Conservation (phyloP, 1,284 basidiomycete species). For the Schizophyllum commune region DNA sequence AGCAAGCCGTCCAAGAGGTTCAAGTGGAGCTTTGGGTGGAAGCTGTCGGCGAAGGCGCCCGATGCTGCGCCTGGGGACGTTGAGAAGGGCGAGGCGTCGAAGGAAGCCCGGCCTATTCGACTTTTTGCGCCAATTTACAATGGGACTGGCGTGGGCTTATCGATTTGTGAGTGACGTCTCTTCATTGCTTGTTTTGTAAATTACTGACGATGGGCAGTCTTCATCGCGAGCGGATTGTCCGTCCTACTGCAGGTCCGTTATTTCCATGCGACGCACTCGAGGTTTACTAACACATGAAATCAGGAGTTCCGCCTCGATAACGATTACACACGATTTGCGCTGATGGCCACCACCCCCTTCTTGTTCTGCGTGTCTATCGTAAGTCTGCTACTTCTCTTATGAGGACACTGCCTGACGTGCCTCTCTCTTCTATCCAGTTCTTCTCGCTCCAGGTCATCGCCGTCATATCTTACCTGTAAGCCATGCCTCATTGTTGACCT, state of each 20-base stretch:
- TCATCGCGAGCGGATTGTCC: constrained; percentile 47
- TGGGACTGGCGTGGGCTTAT: constrained; percentile 61
- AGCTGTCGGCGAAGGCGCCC: constrained; percentile 26
- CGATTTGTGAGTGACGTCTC: constrained; percentile 40
- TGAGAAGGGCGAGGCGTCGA: constrained; percentile 38
- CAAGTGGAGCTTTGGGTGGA: constrained; percentile 29
- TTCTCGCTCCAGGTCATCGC: constrained; percentile 56
- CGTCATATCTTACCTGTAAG: constrained; percentile 50
- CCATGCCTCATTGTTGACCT: constrained; percentile 1
- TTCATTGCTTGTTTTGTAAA: background rate
- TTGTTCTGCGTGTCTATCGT: constrained; percentile 70
- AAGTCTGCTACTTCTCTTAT: constrained; percentile 17
- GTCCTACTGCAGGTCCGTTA: background rate
- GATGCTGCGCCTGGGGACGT: constrained; percentile 27
- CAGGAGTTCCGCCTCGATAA: constrained; percentile 65
- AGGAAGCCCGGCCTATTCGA: constrained; percentile 47
- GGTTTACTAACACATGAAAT: constrained; percentile 36
- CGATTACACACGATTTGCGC: constrained; percentile 51
- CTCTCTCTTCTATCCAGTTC: constrained; percentile 33
- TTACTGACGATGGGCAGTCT: constrained; percentile 33
- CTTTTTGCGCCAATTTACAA: constrained; percentile 76
- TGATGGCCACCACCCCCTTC: constrained; percentile 58
- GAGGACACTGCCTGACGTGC: background rate
- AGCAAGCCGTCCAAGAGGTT: constrained; percentile 19
- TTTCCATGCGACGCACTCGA: background rate